Conservation (phyloP, 2,329 filamentous ascomycete species). For the Aspergillus nomiae region DNA sequence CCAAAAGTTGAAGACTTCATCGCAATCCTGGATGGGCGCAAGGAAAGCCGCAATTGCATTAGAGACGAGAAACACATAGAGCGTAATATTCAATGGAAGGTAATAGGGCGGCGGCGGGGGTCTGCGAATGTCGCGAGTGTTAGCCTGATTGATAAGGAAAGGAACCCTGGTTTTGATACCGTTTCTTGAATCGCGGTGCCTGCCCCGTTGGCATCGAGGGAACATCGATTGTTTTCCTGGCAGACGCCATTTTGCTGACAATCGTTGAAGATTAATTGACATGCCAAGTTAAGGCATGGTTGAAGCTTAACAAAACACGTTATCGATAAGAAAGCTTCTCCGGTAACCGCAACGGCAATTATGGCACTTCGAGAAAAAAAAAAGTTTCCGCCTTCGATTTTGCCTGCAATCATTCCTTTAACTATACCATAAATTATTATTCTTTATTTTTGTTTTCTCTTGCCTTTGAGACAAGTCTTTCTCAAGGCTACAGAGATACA, state of each 20-base stretch:
- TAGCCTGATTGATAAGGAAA: not conserved
- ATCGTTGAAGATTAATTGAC: not conserved
- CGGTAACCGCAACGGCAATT: constrained; percentile 30
- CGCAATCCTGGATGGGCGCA: constrained; percentile 94
- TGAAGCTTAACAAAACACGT: constrained; percentile 1
- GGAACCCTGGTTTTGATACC: constrained; percentile 20
- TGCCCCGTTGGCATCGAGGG: constrained; percentile 6
- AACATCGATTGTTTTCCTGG: constrained; percentile 16
- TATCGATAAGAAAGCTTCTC: constrained; percentile 32
- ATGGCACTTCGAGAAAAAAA: constrained; percentile 32
- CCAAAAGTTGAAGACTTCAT: constrained; percentile 99
- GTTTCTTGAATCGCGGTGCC: constrained; percentile 28
- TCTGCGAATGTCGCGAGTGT: constrained; percentile 20
- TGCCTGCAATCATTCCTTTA: not conserved
- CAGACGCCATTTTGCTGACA: constrained; percentile 19
- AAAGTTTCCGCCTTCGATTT: constrained; percentile 18
- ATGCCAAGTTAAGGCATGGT: not conserved
- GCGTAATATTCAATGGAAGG: constrained; percentile 72
- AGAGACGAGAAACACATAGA: constrained; percentile 76
- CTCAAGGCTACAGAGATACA: constrained; percentile 8
- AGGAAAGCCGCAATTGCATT: constrained; percentile 76
- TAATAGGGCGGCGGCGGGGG: constrained; percentile 53
- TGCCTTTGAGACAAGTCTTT: not conserved
- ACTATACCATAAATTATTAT: not conserved
- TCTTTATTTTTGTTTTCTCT: constrained; percentile 11